Evolutionary conservation across 768 basidiomycete species (phyloP).

Genomic region (Leccinum subgranulosum): DNA sequence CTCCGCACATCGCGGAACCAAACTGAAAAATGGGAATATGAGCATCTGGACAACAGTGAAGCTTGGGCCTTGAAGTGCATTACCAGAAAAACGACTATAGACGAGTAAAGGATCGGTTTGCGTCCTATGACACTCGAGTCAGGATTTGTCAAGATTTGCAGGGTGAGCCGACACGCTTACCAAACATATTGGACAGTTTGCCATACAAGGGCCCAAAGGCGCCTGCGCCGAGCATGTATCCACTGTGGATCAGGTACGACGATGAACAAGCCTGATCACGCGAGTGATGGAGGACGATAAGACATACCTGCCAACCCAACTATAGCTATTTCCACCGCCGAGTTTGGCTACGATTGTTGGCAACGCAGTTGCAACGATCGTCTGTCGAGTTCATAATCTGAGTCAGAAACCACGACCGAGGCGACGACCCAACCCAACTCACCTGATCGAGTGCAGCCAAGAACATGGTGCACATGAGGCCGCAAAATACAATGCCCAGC

Average conservation of each 20-base stretch:
- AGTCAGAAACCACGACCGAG: not conserved
- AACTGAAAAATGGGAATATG: constrained; percentile 38
- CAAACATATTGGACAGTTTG: constrained; percentile 65
- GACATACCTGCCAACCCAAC: constrained; percentile 69
- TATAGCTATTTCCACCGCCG: constrained; percentile 59
- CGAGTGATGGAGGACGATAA: not conserved
- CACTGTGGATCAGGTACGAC: constrained; percentile 38
- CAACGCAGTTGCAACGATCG: constrained; percentile 71
- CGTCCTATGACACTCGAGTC: constrained; percentile 39
- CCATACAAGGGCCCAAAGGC: constrained; percentile 73
- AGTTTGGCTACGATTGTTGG: constrained; percentile 69
- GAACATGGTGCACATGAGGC: constrained; percentile 29
- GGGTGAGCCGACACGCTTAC: constrained; percentile 10
- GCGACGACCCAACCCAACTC: constrained; percentile 1
- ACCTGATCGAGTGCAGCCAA: constrained; percentile 62
- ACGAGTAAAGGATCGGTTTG: constrained; percentile 67
- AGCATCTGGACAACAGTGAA: not conserved
- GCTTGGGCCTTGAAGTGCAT: constrained; percentile 11
- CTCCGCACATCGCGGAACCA: constrained; percentile 79
- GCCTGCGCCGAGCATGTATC: constrained; percentile 70
- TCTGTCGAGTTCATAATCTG: constrained; percentile 33
- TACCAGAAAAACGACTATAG: constrained; percentile 69
- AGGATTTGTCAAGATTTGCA: constrained; percentile 20
- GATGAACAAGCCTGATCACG: not conserved
- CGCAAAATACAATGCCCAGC: constrained; percentile 24